Evolutionary conservation across 2,329 filamentous ascomycete species (phyloP).

Genomic region (Cordyceps javanica): DNA sequence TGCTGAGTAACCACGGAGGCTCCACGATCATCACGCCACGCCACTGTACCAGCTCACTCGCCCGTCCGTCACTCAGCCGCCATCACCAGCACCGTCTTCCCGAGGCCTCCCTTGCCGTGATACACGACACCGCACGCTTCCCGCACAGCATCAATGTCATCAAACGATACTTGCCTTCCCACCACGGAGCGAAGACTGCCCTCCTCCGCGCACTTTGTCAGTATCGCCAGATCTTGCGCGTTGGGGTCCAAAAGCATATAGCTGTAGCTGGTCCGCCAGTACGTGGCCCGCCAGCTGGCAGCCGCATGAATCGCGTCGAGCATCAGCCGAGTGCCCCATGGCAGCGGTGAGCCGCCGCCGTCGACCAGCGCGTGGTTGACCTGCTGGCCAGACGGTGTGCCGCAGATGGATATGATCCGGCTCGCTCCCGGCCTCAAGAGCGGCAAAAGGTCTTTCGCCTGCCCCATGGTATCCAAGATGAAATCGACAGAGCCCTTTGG

Average conservation of each 20-base stretch:
- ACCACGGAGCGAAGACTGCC: conserved; percentile 12
- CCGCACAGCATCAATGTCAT: conserved; percentile 29
- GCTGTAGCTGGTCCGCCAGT: too few species aligned
- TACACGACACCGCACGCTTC: conserved; percentile 31
- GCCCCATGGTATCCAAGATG: neutral
- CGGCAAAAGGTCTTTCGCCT: neutral
- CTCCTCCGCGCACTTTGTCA: neutral
- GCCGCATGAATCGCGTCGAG: too few species aligned
- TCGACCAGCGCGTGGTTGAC: neutral
- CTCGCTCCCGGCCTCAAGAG: neutral
- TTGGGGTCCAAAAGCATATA: too few species aligned
- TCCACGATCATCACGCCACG: neutral
- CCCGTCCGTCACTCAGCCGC: neutral
- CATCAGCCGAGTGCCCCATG: neutral
- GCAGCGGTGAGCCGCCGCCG: neutral
- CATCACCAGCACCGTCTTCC: conserved; percentile 28
- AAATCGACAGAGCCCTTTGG: neutral
- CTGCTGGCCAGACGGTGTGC: neutral
- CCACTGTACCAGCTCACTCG: neutral
- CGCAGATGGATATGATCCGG: too few species aligned
- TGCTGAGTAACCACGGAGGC: neutral
- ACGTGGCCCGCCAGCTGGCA: too few species aligned
- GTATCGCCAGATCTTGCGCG: neutral
- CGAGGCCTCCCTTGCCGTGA: conserved; percentile 32
- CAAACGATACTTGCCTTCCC: too few species aligned